Base-by-base conservation (phyloP, 345 rosid species). In the Eucalyptus tenuipes region DNA sequence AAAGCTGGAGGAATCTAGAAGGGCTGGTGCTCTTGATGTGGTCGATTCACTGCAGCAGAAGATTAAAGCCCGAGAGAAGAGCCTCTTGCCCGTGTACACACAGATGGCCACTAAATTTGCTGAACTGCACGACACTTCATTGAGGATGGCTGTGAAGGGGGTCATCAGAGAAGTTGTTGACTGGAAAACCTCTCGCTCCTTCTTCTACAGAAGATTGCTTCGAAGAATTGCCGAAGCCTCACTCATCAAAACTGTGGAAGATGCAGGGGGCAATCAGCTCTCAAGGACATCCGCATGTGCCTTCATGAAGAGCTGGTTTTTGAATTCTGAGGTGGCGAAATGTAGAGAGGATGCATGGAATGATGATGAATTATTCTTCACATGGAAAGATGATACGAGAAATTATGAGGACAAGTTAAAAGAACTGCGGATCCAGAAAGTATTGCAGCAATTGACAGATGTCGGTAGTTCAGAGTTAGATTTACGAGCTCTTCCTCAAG, bases 81-180 rank as follows among this genome's bases (percentile, higher is more conserved):
- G 94, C 92, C 97, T 98, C 89, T 90, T 98, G 91, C 99, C 99
- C 2, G 88, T 94, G 29, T 98, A 97, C 92, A 94, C 95, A 86
- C 99, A 97, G 92, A 93, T 98, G 68, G 99, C 99, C 89, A 97
- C 99, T 89, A 98, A 91, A 93, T 98, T 98, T 87, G 99, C 99
- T 0, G 99, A 98, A 89, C 98, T 98, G 88, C 99, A 98, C 61
- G 99, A 98, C 90, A 95, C 98, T 61, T 95, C 98, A 80, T 92
- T 94, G 44, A 96, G 99, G 91, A 98, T 98, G 99, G 99, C 96
- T 71, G 98, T 95, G 7, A 98, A 98, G 89, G 99, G 98, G 80
- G 98, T 97, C 49, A 97, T 98, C 87, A 98, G 90, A 94, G 93
- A 97, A 91, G 98, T 98, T 17, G 97, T 98, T 55, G 97, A 98